Base-by-base conservation (phyloP, 2,329 filamentous ascomycete species). In the Neospermospora avenae region DNA sequence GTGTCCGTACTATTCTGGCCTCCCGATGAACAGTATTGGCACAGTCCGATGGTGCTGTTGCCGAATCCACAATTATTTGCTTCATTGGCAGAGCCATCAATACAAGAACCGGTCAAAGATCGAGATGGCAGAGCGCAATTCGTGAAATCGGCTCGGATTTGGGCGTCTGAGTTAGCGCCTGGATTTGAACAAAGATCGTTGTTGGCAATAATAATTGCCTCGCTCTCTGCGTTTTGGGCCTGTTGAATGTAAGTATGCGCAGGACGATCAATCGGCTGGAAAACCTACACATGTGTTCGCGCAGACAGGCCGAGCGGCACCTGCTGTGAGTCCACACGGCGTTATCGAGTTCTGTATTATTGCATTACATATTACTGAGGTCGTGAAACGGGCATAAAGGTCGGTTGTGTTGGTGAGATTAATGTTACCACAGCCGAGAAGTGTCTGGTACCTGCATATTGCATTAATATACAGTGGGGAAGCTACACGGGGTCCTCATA, bases 1-100 rank as follows among this genome's bases (percentile, higher is more conserved):
- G 93, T 96, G 74, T 98, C 93, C 54, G 93, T 98, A 10, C 91
- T 89, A 75, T 98, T 98, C 64, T 87, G 84, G 28, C 93, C 92
- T 68, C 90, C 93, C 6, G 86, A 81, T 44, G 84, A 82, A 74
- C 95, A 99, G 74, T 95, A 97, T 4, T 87, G 85, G 77, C 95
- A 99, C 37, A 99, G 80, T 2, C 93, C 92, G 58, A 87, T 74
- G 7, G 82, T 85, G 73, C 84, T 87, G 65, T 84, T 82, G 42
- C 82, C 84, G 73, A 88, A 99, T 49, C 95, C 95, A 74, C 95
- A 99, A 72, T 98, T 91, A 6, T 86, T 76, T 1, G 87, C 85
- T 77, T 99, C 92, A 70, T 99, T 99, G 42, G 81, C 76, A 56
- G 84, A 84, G 49, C 88, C 95, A 42, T 82, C 76, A 52, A 98